Evolutionary conservation across 1,284 basidiomycete species (phyloP), one percentile per base, ranked within the genome.

Genomic region (Ustilago lituana): DNA sequence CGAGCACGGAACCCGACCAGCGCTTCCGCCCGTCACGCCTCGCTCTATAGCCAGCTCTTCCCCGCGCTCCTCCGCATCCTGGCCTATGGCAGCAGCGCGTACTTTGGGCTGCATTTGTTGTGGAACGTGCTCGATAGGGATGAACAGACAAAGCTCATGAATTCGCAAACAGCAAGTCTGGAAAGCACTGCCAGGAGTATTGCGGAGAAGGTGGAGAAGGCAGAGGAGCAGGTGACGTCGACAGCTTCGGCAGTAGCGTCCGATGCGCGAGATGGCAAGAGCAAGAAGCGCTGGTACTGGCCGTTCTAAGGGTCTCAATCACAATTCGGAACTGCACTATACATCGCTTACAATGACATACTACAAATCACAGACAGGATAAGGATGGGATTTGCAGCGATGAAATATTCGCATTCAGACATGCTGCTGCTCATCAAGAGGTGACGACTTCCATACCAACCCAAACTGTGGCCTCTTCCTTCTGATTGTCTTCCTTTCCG

Each of bases 71-170:
- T 79, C 5, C 67, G 77, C 24, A 76, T 80, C 22, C 54, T 81
- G 2, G 79, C 78, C 3, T 81, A 80, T 55, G 76, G 77, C 35
- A 74, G 73, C 22, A 73, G 58, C 17, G 56, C 69, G 2, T 81
- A 81, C 64, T 80, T 81, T 63, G 69, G 74, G 19, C 46, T 80
- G n/a, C 78, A 80, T 36, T 57, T 81, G 15, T 37, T 64, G 15
- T 81, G 79, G 79, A 61, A 65, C 19, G 24, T 67, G 14, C 60
- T 81, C n/a, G 63, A 73, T 32, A 50, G 64, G 9, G 51, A 62
- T 29, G 79, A 80, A 26, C 76, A 77, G 53, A 52, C 43, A 1
- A 37, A 47, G 27, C 27, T 66, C 29, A 70, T 73, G 58, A 44
- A 53, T 2, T 50, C 31, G 0, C 67, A 78, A 31, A 58, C 73